Evolutionary conservation across 805 yeast species (phyloP).

Genomic region (Lipomyces yamanashiensis): DNA sequence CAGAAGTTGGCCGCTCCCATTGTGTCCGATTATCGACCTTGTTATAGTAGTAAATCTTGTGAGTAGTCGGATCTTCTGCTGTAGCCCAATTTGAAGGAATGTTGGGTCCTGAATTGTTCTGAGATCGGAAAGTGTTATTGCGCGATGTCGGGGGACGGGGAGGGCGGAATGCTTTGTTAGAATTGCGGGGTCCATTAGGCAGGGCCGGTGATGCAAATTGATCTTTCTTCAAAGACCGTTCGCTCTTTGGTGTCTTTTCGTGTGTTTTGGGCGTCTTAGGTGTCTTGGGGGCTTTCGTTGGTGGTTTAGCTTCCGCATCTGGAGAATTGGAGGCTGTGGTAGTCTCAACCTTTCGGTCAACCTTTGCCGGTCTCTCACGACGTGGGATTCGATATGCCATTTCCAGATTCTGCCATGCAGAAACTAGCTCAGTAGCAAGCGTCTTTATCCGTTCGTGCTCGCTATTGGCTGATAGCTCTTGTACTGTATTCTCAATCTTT

Average conservation of each 20-base stretch:
- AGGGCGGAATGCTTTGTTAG: conserved; percentile 6
- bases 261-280: background rate
- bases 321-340: background rate
- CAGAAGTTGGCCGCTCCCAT: conserved; percentile 63
- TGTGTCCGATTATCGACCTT: conserved; percentile 53
- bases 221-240: background rate
- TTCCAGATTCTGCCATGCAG: conserved; percentile 73
- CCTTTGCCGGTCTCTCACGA: conserved; percentile 43
- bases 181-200: conserved; percentile 5
- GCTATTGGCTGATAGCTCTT: conserved; percentile 47
- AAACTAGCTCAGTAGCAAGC: conserved; percentile 54
- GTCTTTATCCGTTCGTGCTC: conserved; percentile 43
- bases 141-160: conserved; percentile 10
- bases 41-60: conserved; percentile 60
- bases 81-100: conserved; percentile 66
- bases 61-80: conserved; percentile 53
- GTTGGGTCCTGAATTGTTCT: conserved; percentile 44
- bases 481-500: conserved; percentile 68
- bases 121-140: conserved; percentile 2
- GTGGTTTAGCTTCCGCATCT: background rate
- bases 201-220: background rate
- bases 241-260: background rate
- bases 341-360: conserved; percentile 11
- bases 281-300: background rate
- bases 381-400: conserved; percentile 88